A percentile compares a stretch with the other conserved stretches of the same genome.
Conservation (phyloP, 768 basidiomycete genomes). For the Tephrocybe rancida region DNA sequence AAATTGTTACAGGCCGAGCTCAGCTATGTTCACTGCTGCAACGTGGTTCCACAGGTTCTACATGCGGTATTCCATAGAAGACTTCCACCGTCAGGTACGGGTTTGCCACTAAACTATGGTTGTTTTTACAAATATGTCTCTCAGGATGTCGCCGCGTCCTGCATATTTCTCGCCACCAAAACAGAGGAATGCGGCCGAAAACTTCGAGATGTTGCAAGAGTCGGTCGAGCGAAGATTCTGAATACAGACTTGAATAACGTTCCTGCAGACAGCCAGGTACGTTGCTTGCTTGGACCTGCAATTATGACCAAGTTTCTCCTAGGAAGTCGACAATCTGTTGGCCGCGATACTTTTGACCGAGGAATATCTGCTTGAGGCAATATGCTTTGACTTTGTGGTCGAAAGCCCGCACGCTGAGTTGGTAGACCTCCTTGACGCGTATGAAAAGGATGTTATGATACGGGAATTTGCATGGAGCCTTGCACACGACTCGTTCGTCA, state of each 20-base stretch:
- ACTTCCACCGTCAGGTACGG: constrained; percentile 75
- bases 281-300: constrained; percentile 15
- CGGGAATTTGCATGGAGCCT: constrained; percentile 87
- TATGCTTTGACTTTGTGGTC: constrained; percentile 86
- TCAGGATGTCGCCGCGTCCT: constrained; percentile 84
- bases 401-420: constrained; percentile 77
- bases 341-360: constrained; percentile 71
- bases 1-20: constrained; percentile 58
- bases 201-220: constrained; percentile 79
- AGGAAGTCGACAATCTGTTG: constrained; percentile 81
- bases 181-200: constrained; percentile 90
- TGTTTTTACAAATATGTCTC: constrained; percentile 14
- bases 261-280: constrained; percentile 66
- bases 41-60: constrained; percentile 93
- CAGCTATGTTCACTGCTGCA: constrained; percentile 84
- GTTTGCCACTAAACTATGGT: not conserved
- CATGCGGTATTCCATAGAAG: constrained; percentile 84
- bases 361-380: constrained; percentile 76
- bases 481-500: constrained; percentile 81
- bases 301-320: constrained; percentile 13
- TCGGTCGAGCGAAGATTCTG: constrained; percentile 70
- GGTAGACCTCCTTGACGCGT: constrained; percentile 68
- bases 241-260: constrained; percentile 58
- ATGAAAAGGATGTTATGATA: constrained; percentile 46
- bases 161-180: constrained; percentile 89